Conservation (phyloP, 2,329 filamentous ascomycete genomes). For the Aureobasidium namibiae region DNA sequence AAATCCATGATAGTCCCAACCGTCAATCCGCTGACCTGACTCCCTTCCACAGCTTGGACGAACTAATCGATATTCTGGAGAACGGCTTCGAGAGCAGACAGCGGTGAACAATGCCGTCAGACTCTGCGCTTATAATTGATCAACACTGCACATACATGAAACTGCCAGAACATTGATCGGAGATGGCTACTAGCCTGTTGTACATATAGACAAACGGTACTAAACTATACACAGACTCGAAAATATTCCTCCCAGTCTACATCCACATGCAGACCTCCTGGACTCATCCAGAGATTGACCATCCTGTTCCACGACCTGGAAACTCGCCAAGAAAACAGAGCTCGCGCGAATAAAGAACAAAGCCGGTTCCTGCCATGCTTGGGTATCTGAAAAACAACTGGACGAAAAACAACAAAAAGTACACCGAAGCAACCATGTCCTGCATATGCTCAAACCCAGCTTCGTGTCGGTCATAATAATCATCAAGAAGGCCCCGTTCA, state of each 20-base stretch:
- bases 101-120: not conserved
- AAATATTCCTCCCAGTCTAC: not conserved
- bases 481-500: not conserved
- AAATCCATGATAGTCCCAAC: not conserved
- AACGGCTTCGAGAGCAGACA: conserved; percentile 16
- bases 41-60: conserved; percentile 20
- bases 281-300: not conserved
- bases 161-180: not conserved
- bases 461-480: not conserved
- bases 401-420: not conserved
- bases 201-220: not conserved
- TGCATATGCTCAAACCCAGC: not conserved
- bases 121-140: not conserved
- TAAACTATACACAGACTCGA: not conserved
- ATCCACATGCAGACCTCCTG: not conserved
- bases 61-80: conserved; percentile 23
- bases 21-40: not conserved
- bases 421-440: not conserved
- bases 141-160: too few species aligned
- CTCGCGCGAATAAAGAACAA: not conserved
- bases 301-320: not conserved
- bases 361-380: conserved; percentile 1
- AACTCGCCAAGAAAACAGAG: not conserved
- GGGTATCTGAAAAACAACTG: conserved; percentile 1
- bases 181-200: not conserved